Conservation (phyloP, 371 early-diverging fungal species). For the Mucor velutinosus region DNA sequence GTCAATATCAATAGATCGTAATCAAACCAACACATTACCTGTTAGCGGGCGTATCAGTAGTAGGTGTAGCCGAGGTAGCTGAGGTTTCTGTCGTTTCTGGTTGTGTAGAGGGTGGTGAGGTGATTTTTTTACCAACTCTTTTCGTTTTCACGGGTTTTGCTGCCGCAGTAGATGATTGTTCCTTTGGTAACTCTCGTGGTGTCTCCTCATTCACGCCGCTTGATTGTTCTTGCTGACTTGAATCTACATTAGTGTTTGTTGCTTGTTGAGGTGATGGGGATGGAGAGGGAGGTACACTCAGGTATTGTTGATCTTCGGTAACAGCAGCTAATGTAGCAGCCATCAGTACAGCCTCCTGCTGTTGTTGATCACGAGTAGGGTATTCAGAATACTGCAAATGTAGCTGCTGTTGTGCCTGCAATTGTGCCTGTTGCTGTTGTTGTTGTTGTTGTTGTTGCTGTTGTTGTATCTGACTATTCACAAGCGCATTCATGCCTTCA, state of each 20-base stretch:
- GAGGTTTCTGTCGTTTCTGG: slow-evolving; percentile 1
- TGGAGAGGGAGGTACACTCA: not conserved
- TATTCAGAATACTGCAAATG: slow-evolving; percentile 7
- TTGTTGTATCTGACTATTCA: slow-evolving; percentile 27
- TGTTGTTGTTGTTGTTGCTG: slow-evolving; percentile 17
- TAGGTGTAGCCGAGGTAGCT: not conserved
- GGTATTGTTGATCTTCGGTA: not conserved
- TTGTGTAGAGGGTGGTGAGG: not conserved
- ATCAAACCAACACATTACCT: slow-evolving; percentile 4
- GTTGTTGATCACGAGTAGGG: not conserved
- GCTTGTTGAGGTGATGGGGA: not conserved
- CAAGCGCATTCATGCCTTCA: slow-evolving; percentile 54
- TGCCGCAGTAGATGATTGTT: not conserved
- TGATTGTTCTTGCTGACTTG: slow-evolving; percentile 9
- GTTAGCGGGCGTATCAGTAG: slow-evolving; percentile 5
- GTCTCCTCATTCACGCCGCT: not conserved
- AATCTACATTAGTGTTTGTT: slow-evolving; percentile 4
- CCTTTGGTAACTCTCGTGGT: slow-evolving; percentile 5
- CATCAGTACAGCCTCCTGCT: slow-evolving; percentile 8
- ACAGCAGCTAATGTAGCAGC: slow-evolving; percentile 7
- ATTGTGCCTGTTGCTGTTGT: slow-evolving; percentile 22
- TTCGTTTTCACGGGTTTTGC: not conserved
- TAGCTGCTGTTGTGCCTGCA: slow-evolving; percentile 8
- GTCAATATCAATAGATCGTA: not conserved
- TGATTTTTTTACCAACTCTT: not conserved